Conservation (phyloP, 768 basidiomycete species). For the Mycena filopes region DNA sequence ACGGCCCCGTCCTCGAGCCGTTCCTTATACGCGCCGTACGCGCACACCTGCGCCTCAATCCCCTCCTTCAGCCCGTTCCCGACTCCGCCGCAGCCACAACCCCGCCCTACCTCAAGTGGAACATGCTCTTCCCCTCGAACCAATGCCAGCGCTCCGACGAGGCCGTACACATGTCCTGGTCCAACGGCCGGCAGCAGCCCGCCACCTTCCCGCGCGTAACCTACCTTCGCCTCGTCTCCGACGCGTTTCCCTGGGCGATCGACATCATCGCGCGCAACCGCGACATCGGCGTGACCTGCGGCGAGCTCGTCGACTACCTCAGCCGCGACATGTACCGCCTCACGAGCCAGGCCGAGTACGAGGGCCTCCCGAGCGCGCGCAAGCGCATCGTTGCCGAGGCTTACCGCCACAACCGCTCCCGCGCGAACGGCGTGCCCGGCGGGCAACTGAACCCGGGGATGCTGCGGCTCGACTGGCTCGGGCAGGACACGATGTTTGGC, state of each 20-base stretch:
- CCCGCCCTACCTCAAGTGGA: slow-evolving; percentile 70
- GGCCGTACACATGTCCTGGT: slow-evolving; percentile 69
- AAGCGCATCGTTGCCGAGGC: slow-evolving; percentile 58
- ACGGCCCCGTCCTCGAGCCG: slow-evolving; percentile 78
- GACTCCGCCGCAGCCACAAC: slow-evolving; percentile 47
- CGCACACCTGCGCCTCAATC: slow-evolving; percentile 65
- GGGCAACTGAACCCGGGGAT: slow-evolving; percentile 72
- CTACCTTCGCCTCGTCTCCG: slow-evolving; percentile 63
- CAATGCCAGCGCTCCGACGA: slow-evolving; percentile 74
- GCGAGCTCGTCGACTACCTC: slow-evolving; percentile 70
- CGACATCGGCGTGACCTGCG: slow-evolving; percentile 71
- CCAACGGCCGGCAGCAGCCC: slow-evolving; percentile 68
- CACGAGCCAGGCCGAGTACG: slow-evolving; percentile 64
- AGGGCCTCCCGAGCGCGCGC: slow-evolving; percentile 46
- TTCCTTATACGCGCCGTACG: slow-evolving; percentile 62
- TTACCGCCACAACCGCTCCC: slow-evolving; percentile 75
- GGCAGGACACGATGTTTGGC: slow-evolving; percentile 67
- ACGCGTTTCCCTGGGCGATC: slow-evolving; percentile 66
- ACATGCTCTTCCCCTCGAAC: slow-evolving; percentile 74
- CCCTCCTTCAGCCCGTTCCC: slow-evolving; percentile 62
- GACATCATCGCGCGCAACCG: slow-evolving; percentile 55
- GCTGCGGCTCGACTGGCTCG: slow-evolving; percentile 75
- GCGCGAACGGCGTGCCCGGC: slow-evolving; percentile 72
- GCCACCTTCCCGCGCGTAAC: slow-evolving; percentile 73
- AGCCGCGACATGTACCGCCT: slow-evolving; percentile 61